Evolutionary conservation across 768 basidiomycete species (phyloP).

Genomic region (Amanita pallidorosea): DNA sequence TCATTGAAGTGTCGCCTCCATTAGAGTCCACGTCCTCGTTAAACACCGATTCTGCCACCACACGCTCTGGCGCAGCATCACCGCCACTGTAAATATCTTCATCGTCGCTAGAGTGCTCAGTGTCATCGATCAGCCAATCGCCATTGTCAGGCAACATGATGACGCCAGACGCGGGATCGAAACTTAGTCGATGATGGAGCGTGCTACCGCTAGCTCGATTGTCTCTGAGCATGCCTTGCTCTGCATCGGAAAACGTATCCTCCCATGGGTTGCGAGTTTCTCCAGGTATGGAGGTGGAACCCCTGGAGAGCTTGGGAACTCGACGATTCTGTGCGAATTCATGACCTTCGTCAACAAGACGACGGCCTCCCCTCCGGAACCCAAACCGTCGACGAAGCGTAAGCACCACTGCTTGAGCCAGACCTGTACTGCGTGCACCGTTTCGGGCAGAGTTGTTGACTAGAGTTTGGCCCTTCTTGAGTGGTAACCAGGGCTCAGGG

Average conservation of each 20-base stretch:
- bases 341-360: slow-evolving; percentile 11
- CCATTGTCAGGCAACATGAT: slow-evolving; percentile 77
- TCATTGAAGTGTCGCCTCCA: slow-evolving; percentile 2
- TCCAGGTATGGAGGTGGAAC: slow-evolving; percentile 13
- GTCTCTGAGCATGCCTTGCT: neutral
- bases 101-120: slow-evolving; percentile 34
- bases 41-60: slow-evolving; percentile 17
- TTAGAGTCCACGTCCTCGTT: slow-evolving; percentile 9
- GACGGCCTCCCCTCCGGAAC: slow-evolving; percentile 23
- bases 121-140: slow-evolving; percentile 44
- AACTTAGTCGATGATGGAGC: slow-evolving; percentile 61
- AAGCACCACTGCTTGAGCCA: slow-evolving; percentile 64
- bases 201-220: slow-evolving; percentile 7
- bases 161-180: slow-evolving; percentile 78
- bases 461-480: slow-evolving; percentile 72
- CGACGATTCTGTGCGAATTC: neutral
- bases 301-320: slow-evolving; percentile 9
- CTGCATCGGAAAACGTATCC: slow-evolving; percentile 21
- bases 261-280: slow-evolving; percentile 47
- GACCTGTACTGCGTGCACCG: slow-evolving; percentile 26
- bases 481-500: slow-evolving; percentile 89
- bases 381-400: slow-evolving; percentile 66
- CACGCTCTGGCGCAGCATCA: slow-evolving; percentile 15
- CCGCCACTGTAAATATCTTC: slow-evolving; percentile 35
- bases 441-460: slow-evolving; percentile 40